Evolutionary conservation across 345 rosid species (phyloP).

Genomic region (Rhizophora mangle): DNA sequence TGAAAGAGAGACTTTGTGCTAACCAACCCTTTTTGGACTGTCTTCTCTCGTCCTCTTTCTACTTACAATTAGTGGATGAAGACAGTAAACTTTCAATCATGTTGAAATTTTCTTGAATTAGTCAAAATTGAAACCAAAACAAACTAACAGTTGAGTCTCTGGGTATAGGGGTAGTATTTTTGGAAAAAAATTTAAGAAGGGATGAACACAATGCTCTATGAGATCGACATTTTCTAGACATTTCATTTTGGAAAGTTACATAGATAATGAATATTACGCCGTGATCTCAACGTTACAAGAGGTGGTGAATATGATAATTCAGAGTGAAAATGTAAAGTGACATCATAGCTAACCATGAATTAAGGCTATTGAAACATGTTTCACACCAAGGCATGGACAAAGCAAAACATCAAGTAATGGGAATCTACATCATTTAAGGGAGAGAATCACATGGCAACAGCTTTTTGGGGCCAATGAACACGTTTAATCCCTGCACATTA

Average conservation of each 20-base stretch:
- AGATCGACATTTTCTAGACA: no score
- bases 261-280: background rate
- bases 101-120: background rate
- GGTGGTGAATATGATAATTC: conserved; percentile 15
- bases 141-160: background rate
- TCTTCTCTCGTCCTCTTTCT: conserved; percentile 6
- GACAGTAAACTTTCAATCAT: conserved; percentile 2
- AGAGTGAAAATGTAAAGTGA: conserved; percentile 23
- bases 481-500: no score
- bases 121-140: no score
- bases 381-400: conserved; percentile 19
- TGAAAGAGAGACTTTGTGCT: background rate
- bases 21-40: conserved; percentile 16
- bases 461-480: background rate
- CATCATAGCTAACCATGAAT: conserved; percentile 20
- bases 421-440: conserved; percentile 11
- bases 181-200: background rate
- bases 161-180: no score
- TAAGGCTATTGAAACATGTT: conserved; percentile 25
- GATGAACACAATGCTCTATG: no score
- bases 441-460: conserved; percentile 20
- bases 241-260: background rate
- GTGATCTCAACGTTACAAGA: conserved; percentile 1
- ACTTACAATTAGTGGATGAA: conserved; percentile 3
- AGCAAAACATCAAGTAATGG: conserved; percentile 15